These are phyloP conservation scores for Entophlyctis luteolus DNA, from an alignment of 192 early-diverging fungal genomes.

Conservation along the genomic window DNA sequence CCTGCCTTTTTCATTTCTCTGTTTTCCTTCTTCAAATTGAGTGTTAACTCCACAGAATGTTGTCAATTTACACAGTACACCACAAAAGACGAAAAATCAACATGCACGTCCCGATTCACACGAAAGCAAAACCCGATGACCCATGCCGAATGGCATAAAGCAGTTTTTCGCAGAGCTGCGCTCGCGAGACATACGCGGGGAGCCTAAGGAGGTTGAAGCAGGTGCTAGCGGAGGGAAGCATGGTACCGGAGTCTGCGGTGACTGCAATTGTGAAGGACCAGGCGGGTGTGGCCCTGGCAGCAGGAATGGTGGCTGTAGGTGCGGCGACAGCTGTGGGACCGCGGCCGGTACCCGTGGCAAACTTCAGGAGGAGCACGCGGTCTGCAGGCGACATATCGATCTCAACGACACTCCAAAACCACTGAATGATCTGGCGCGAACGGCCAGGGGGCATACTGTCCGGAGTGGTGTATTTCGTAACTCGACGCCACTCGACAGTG, in stretches of 20 bases:
- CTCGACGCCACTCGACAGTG: neutral
- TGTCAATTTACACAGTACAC: no score
- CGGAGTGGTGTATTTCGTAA: constrained; percentile 1
- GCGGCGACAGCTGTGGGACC: neutral
- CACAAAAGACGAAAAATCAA: no score
- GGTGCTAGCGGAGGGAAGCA: constrained; percentile 9
- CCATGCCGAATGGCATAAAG: constrained; percentile 13
- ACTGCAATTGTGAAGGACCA: constrained; percentile 1
- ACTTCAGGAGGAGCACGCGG: constrained; percentile 10
- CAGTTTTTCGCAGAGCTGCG: constrained; percentile 11
- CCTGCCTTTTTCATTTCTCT: no score
- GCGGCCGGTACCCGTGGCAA: constrained; percentile 1
- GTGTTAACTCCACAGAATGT: no score
- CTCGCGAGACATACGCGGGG: constrained; percentile 12
- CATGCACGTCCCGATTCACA: neutral
- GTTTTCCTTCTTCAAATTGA: no score
- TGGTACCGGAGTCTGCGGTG: neutral
- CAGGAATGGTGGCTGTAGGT: neutral
- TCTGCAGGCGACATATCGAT: constrained; percentile 3
- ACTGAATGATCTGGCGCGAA: neutral
- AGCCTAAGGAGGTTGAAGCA: constrained; percentile 16
- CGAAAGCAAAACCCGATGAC: constrained; percentile 11
- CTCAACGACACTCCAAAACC: constrained; percentile 15
- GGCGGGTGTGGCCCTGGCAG: no score
- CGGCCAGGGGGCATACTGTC: neutral